phyloP scores from a whole-genome alignment of 192 early-diverging fungal species.

The Backusella macrospora region DNA sequence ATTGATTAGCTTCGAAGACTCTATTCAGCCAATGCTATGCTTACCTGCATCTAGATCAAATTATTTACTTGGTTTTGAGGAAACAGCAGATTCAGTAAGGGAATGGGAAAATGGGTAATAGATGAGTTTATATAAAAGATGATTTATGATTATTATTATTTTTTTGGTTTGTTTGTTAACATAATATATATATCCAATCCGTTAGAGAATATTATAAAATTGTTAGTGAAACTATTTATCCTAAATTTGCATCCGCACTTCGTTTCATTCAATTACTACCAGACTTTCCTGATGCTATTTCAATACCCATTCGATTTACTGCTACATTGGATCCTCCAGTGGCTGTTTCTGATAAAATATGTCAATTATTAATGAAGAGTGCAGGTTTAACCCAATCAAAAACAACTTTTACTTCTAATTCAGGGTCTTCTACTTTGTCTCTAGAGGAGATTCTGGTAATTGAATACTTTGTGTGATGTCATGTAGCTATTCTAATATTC shows the following conservation, averaged over 20 bases:
- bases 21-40: slow-evolving; percentile 4
- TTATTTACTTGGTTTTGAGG: slow-evolving; percentile 35
- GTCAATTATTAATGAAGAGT: slow-evolving; percentile 25
- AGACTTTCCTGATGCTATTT: not conserved
- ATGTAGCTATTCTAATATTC: not conserved
- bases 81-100: slow-evolving; percentile 27
- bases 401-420: not conserved
- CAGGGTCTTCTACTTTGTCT: slow-evolving; percentile 4
- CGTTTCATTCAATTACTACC: slow-evolving; percentile 31
- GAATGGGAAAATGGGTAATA: slow-evolving; percentile 28
- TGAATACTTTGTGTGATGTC: not conserved
- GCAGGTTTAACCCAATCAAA: slow-evolving; percentile 7
- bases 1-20: slow-evolving; percentile 33
- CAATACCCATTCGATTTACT: slow-evolving; percentile 36
- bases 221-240: slow-evolving; percentile 22
- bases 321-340: slow-evolving; percentile 32
- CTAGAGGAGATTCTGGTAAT: slow-evolving; percentile 34
- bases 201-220: slow-evolving; percentile 31
- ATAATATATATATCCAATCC: no score
- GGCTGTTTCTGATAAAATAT: slow-evolving; percentile 29
- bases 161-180: not conserved
- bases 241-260: slow-evolving; percentile 20
- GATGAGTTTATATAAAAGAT: not conserved
- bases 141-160: not conserved
- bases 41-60: slow-evolving; percentile 23